Evolutionary conservation across 2,329 filamentous ascomycete species (phyloP), one percentile per base, ranked within the genome.

Genomic region (Byssochlamys sp.): DNA sequence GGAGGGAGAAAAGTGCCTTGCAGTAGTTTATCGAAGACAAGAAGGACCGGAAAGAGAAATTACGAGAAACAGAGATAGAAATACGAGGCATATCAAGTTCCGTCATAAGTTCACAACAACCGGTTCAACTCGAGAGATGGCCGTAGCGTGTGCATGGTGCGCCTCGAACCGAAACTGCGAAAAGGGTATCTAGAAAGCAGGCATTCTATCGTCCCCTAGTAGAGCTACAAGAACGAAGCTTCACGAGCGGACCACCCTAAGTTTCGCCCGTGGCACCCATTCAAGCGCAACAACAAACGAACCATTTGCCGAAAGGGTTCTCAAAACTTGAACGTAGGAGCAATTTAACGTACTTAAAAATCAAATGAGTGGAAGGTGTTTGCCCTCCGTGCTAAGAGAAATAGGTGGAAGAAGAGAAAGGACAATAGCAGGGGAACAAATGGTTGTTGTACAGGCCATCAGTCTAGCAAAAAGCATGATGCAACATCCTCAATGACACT

Each of bases 401-500:
- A 58, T 55, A 53, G 57, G 49, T 28, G 45, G 57, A 59, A 63
- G 58, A 58, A 59, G 58, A 45, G 55, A 53, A 53, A 58, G 11
- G 27, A 24, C 25, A 28, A 28, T 26, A 51, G 50, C 29, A 63
- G 62, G 54, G 57, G 61, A 59, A 60, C 58, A 61, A 59, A 63
- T 53, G 60, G 57, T 69, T 61, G 70, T 71, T 72, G 67, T 72
- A 73, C 70, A 72, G 65, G 61, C 65, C 66, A 63, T 64, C 65
- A 65, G 62, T 67, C 66, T 67, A 69, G 64, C 64, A 69, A 61
- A 65, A 66, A 65, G 65, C 65, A 65, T 63, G 64, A 65, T 65
- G 63, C 61, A 66, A 66, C 64, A 68, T 66, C 64, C 68, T 69
- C 64, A 65, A 65, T 66, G 61, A 71, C 65, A 69, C 63, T 66